phyloP scores from a whole-genome alignment of 2,329 filamentous ascomycete species.

The Teratosphaeria epicoccoides region DNA sequence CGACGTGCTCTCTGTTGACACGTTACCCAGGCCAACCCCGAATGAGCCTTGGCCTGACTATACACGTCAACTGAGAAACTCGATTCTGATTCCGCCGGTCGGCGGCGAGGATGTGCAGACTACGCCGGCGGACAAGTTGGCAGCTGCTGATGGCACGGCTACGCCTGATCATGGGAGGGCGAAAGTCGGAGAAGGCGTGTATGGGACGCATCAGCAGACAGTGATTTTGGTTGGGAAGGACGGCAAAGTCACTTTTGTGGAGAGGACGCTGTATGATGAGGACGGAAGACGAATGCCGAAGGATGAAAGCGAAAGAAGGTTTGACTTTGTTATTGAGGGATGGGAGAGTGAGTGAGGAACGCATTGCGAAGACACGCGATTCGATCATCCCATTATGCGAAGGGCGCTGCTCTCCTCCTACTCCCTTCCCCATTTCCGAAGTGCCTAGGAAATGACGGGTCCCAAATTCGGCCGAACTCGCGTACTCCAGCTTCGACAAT shows the following conservation, averaged over 20 bases:
- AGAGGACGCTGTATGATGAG: slow-evolving; percentile 50
- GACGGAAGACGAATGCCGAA: slow-evolving; percentile 37
- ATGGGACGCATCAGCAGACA: slow-evolving; percentile 56
- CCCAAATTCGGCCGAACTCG: too few species aligned
- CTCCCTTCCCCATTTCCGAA: too few species aligned
- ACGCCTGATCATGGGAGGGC: slow-evolving; percentile 8
- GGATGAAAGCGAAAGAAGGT: slow-evolving; percentile 37
- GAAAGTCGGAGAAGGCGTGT: slow-evolving; percentile 34
- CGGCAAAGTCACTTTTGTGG: slow-evolving; percentile 51
- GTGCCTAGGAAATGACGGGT: too few species aligned
- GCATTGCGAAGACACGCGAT: too few species aligned
- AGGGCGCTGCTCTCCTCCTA: too few species aligned
- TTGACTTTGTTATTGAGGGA: slow-evolving; percentile 40
- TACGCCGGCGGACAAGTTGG: slow-evolving; percentile 31
- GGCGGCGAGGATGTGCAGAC: slow-evolving; percentile 36
- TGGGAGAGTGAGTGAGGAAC: slow-evolving; percentile 17
- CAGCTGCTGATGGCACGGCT: slow-evolving; percentile 22
- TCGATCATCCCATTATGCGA: too few species aligned
- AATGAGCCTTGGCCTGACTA: slow-evolving; percentile 46
- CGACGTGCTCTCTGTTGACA: slow-evolving; percentile 43
- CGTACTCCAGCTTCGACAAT: too few species aligned
- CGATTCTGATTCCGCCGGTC: slow-evolving; percentile 50
- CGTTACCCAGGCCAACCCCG: slow-evolving; percentile 40
- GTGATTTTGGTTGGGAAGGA: slow-evolving; percentile 46
- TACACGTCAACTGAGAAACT: slow-evolving; percentile 45